These are phyloP conservation scores for Naegleria fowleri DNA, from an alignment of 208 protist species.

Conservation along the genomic window DNA sequence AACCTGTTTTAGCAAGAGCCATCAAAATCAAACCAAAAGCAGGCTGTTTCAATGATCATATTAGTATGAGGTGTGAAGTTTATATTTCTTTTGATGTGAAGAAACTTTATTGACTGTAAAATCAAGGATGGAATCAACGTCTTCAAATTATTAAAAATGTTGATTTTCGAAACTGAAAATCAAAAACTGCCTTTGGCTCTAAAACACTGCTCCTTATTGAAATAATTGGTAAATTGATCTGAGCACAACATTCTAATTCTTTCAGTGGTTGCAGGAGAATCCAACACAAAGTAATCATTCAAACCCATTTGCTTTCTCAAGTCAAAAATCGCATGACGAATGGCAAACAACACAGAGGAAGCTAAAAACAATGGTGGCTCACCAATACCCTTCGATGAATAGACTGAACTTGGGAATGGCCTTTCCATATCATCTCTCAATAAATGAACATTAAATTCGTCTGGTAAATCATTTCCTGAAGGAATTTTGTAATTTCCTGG, in stretches of 20 bases:
- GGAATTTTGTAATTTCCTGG: conserved; percentile 61
- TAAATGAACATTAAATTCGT: conserved; percentile 63
- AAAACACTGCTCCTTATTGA: too few relatives aligned
- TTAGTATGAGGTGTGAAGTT: too few relatives aligned
- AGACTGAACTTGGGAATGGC: conserved; percentile 38
- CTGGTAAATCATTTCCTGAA: conserved; percentile 61
- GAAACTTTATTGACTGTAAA: too few relatives aligned
- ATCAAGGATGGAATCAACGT: too few relatives aligned
- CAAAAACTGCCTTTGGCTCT: too few relatives aligned
- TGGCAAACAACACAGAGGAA: conserved; percentile 60
- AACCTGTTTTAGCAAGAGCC: too few relatives aligned
- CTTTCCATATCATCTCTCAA: conserved; percentile 50
- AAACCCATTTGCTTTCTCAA: conserved; percentile 43
- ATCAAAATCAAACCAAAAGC: too few relatives aligned
- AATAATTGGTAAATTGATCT: conserved; percentile 37
- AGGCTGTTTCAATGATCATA: too few relatives aligned
- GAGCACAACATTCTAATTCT: conserved; percentile 51
- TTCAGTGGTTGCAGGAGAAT: conserved; percentile 55
- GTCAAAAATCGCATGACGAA: conserved; percentile 59
- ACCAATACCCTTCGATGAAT: conserved; percentile 58
- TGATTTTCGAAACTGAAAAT: too few relatives aligned
- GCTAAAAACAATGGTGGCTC: conserved; percentile 77
- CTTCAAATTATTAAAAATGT: too few relatives aligned
- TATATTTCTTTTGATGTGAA: too few relatives aligned
- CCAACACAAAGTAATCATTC: conserved; percentile 47